Base-by-base conservation (phyloP, 768 basidiomycete genomes). In the Tricholoma hemisulphureum region DNA sequence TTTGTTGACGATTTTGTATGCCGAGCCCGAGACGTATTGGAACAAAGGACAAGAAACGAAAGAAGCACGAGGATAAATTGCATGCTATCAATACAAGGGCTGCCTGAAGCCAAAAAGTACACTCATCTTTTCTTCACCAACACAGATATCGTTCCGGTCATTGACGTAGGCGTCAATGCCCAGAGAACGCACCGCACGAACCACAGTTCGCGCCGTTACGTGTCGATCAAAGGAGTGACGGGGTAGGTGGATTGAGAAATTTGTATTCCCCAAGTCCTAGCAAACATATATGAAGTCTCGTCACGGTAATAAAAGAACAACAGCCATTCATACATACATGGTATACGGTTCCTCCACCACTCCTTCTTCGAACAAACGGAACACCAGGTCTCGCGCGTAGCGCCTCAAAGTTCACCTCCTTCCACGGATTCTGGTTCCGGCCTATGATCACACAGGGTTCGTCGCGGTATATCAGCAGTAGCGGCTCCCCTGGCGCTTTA, bases 351-450 rank as follows among this genome's bases (percentile, higher is more conserved):
- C 96, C 96, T 14, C 96, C 96, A 7, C 96, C 97, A 63, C 93
- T 95, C 55, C 89, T 79, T 55, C 96, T 78, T 37, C 96, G 79
- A 29, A 98, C 81, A 66, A 93, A 90, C 0, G 91, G 91, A 16
- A 94, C 80, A 4, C 76, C 78, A 2, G 70, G 67, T 59, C 77
- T 70, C 41, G 70, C 56, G 10, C 74, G 71, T 6, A 94, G 76
- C 1, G 83, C 79, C 6, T 68, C 59, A 50, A 95, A 80, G 64
- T 96, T 95, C 63, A 95, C 86, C 67, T 99, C 96, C 69, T 93
- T 97, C 96, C 96, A 98, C 14, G 95, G 96, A 63, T 97, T 98
- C 77, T 99, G 97, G 69, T 98, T 95, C 53, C 96, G 79, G 0
- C 96, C 96, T 55, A 98, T 92, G 54, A 99, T 82, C 16, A 98